Base-by-base conservation (phyloP, 2,329 filamentous ascomycete species). In the Hymenoscyphus fructigenus region DNA sequence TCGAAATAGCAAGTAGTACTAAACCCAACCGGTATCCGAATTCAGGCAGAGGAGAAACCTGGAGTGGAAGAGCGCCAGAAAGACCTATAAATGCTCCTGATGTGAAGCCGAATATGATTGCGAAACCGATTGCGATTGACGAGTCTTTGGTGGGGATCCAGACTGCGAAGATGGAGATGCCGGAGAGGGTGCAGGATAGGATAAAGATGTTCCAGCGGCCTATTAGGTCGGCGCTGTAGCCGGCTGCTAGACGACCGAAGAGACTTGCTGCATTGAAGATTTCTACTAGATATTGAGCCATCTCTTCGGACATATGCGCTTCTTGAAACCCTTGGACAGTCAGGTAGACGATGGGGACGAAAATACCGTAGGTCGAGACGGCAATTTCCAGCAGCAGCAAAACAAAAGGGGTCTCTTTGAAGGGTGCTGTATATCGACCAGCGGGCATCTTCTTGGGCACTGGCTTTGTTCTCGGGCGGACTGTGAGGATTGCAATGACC, bases 61-160 rank as follows among this genome's bases (percentile, higher is more conserved):
- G 34, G 3, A 59, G 36, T 2, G 64, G 34, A 29, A 62, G 56
- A 23, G 59, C 59, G 10, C 62, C 41, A n/a, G 44, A 36, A 6
- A 66, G 26, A 47, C 71, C 72, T 26, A 74, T 68, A 38, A 74
- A 70, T 0, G 69, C 69, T 6, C 72, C 75, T 0, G 74, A 75
- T 32, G 65, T 68, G 65, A 75, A 75, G 0, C 75, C 75, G 61
- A 71, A 75, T 2, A 73, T 28, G 15, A 72, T 68, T 9, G 71
- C 61, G 58, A 70, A 76, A n/a, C 74, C 67, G 23, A 75, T 72
- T 10, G 32, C 20, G 57, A 59, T 38, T 3, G 57, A 38, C 1
- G 17, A 10, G 29, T 17, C n/a, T 5, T 34, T 38, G 2, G 57
- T 32, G 17, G 57, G 57, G 17, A 59, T 38, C 57, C 57, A 59